Evolutionary conservation across 768 basidiomycete species (phyloP).

Genomic region (Dentipellis sp.): DNA sequence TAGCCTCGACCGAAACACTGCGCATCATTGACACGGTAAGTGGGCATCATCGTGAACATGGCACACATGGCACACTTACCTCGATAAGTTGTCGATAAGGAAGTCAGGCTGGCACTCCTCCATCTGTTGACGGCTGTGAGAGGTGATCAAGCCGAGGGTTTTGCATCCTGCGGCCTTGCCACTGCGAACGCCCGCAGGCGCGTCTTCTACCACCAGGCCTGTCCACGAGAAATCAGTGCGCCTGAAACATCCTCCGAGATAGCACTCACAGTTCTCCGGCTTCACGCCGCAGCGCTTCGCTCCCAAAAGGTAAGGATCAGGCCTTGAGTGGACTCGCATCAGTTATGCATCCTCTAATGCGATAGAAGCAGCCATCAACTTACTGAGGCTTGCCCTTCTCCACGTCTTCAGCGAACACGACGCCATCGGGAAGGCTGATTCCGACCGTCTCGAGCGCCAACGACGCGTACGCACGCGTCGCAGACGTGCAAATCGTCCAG

Average conservation of each 20-base stretch:
- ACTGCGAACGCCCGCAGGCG: conserved; percentile 75
- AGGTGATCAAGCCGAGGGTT: conserved; percentile 77
- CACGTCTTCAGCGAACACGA: conserved; percentile 83
- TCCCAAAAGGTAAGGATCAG: conserved; percentile 87
- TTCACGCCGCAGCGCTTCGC: conserved; percentile 61
- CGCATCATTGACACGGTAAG: background rate
- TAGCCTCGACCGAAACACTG: background rate
- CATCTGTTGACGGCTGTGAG: conserved; percentile 64
- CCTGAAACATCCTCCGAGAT: background rate
- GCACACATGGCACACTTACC: conserved; percentile 28
- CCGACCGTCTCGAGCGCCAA: conserved; percentile 59
- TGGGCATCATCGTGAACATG: background rate
- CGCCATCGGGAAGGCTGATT: conserved; percentile 60
- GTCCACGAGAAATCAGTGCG: background rate
- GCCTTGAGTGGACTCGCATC: conserved; percentile 29
- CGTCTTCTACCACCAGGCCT: conserved; percentile 90
- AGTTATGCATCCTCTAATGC: background rate
- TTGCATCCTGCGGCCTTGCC: conserved; percentile 77
- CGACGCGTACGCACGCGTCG: conserved; percentile 67
- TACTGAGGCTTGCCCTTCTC: conserved; percentile 72
- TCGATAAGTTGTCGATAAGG: conserved; percentile 64
- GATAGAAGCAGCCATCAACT: conserved; percentile 8
- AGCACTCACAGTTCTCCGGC: conserved; percentile 44
- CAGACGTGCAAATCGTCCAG: conserved; percentile 88
- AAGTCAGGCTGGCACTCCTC: conserved; percentile 54